Conservation (phyloP, 1,139 yeast genomes). For the Zhuliangozyma blackwelliae region DNA sequence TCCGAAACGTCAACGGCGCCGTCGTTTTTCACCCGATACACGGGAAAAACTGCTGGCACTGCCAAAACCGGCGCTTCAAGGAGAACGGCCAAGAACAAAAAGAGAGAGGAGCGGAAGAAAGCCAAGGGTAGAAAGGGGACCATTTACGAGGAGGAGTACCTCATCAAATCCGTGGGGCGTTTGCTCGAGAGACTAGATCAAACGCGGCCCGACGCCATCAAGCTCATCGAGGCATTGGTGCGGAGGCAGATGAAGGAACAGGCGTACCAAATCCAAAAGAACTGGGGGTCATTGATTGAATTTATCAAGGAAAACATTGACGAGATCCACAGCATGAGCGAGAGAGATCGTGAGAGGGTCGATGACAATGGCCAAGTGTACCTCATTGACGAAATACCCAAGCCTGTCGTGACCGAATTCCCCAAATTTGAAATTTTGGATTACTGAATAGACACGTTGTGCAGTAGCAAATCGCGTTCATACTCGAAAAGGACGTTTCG, state of each 20-base stretch:
- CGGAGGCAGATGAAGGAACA: constrained; percentile 73
- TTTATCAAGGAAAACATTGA: constrained; percentile 55
- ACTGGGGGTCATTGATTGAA: constrained; percentile 54
- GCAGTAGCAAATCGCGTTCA: constrained; percentile 10
- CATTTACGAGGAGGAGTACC: constrained; percentile 92
- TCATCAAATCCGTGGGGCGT: constrained; percentile 83
- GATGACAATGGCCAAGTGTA: constrained; percentile 87
- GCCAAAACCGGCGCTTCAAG: constrained; percentile 96
- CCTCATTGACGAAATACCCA: constrained; percentile 66
- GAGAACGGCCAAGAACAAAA: constrained; percentile 82
- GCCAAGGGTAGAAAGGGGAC: constrained; percentile 98
- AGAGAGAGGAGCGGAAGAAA: constrained; percentile 91
- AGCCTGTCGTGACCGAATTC: constrained; percentile 58
- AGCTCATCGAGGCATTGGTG: constrained; percentile 69
- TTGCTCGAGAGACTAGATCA: constrained; percentile 75
- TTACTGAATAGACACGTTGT: neutral
- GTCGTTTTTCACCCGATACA: constrained; percentile 89
- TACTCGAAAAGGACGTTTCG: constrained; percentile 17
- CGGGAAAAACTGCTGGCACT: constrained; percentile 93
- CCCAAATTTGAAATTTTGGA: constrained; percentile 55
- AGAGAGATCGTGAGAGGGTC: constrained; percentile 79
- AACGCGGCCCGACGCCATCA: constrained; percentile 70
- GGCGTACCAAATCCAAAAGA: constrained; percentile 76
- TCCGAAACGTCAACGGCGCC: constrained; percentile 91
- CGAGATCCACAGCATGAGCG: constrained; percentile 78